Percentiles rank a stretch among this genome's conserved stretches.
These are phyloP conservation scores for Vickermania ingenoplastis DNA, from an alignment of 208 protist genomes.

Conservation along the genomic window DNA sequence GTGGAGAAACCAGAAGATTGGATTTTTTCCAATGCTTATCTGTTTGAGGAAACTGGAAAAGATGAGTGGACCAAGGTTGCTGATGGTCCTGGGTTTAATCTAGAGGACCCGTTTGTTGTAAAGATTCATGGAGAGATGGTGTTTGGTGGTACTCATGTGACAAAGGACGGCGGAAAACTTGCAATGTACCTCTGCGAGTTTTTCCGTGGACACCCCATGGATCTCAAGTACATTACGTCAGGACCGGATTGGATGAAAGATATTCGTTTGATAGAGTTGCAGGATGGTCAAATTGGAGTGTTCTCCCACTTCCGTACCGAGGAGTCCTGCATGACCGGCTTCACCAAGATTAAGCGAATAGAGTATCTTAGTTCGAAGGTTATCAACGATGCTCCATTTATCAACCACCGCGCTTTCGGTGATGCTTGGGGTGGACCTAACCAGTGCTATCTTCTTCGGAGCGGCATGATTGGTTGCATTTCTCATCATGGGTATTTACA, in stretches of 20 bases:
- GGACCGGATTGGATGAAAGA: slow-evolving; percentile 52
- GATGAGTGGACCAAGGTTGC: slow-evolving; percentile 43
- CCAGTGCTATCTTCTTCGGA: slow-evolving; percentile 38
- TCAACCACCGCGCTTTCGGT: slow-evolving; percentile 52
- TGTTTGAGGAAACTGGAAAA: slow-evolving; percentile 32
- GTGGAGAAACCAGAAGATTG: slow-evolving; percentile 38
- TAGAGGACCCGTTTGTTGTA: slow-evolving; percentile 43
- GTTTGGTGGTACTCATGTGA: slow-evolving; percentile 41
- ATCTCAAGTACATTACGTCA: slow-evolving; percentile 44
- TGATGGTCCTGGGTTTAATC: slow-evolving; percentile 24
- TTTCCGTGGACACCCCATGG: slow-evolving; percentile 21
- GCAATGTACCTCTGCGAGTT: slow-evolving; percentile 46
- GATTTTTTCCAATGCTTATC: slow-evolving; percentile 35
- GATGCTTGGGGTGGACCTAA: slow-evolving; percentile 53
- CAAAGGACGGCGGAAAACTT: slow-evolving; percentile 31
- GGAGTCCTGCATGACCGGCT: slow-evolving; percentile 37
- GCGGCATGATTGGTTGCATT: slow-evolving; percentile 47
- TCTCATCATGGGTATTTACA: slow-evolving; percentile 52
- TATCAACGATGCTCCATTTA: slow-evolving; percentile 34
- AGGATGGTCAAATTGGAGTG: slow-evolving; percentile 34
- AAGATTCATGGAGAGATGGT: slow-evolving; percentile 37
- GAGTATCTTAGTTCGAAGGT: slow-evolving; percentile 33
- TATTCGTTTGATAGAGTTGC: slow-evolving; percentile 35
- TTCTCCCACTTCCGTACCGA: slow-evolving; percentile 46
- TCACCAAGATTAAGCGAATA: slow-evolving; percentile 29